These are phyloP conservation scores for Tardiomyces blankii DNA, from an alignment of 1,139 yeast species.

Conservation along the genomic window DNA sequence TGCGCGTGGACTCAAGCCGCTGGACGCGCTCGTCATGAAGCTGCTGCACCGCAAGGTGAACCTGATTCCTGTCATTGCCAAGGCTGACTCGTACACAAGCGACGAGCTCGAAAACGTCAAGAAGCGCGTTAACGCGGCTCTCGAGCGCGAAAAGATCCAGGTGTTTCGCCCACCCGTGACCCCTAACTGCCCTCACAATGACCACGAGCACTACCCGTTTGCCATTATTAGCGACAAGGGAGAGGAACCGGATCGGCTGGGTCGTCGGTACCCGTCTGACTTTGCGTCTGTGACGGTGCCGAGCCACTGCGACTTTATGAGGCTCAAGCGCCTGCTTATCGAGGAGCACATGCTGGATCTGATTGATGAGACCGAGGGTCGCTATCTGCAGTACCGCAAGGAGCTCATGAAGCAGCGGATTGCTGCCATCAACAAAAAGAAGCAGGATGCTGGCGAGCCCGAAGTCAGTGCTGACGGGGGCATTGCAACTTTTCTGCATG, in stretches of 20 bases:
- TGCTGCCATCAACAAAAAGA: background rate
- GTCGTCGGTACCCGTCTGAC: constrained; percentile 70
- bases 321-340: constrained; percentile 48
- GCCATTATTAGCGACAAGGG: constrained; percentile 38
- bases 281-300: constrained; percentile 56
- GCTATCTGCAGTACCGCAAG: background rate
- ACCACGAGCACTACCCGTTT: constrained; percentile 33
- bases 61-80: constrained; percentile 69
- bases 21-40: constrained; percentile 62
- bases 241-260: constrained; percentile 24
- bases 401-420: background rate
- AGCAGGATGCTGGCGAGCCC: too few species aligned
- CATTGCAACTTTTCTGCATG: background rate
- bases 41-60: constrained; percentile 55
- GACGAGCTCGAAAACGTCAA: constrained; percentile 34
- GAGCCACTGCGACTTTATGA: constrained; percentile 52
- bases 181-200: constrained; percentile 1
- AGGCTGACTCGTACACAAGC: constrained; percentile 72
- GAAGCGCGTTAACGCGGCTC: constrained; percentile 30
- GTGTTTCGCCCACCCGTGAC: constrained; percentile 47
- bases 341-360: constrained; percentile 65
- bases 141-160: constrained; percentile 39
- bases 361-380: constrained; percentile 47
- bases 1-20: constrained; percentile 39
- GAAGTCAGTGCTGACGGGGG: background rate